Evolutionary conservation across 768 basidiomycete species (phyloP).

Genomic region (Lanmaoa rubissima): DNA sequence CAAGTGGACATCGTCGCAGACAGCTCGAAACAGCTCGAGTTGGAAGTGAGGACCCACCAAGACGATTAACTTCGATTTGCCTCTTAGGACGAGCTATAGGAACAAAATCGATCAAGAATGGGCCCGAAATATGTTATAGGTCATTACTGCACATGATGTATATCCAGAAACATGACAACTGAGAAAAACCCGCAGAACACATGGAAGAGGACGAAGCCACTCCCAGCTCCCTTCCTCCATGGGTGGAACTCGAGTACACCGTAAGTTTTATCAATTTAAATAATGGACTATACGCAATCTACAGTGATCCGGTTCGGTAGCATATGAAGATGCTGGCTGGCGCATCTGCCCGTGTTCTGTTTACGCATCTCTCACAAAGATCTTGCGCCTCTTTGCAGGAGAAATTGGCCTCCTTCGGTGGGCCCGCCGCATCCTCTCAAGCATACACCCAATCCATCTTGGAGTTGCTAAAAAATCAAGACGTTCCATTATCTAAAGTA

Average conservation of each 20-base stretch:
- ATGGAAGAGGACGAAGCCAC: conserved; percentile 92
- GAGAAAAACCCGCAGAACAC: conserved; percentile 56
- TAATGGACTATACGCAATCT: neutral
- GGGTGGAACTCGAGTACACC: conserved; percentile 92
- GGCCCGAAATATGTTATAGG: conserved; percentile 58
- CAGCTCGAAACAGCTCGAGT: neutral
- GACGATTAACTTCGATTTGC: neutral
- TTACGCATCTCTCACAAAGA: conserved; percentile 81
- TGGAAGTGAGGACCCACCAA: neutral
- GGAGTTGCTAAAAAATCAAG: conserved; percentile 12
- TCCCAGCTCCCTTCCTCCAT: conserved; percentile 69
- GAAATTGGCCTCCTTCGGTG: conserved; percentile 14
- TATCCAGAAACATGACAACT: neutral
- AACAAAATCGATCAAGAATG: conserved; percentile 31
- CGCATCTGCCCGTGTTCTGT: conserved; percentile 60
- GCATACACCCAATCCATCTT: conserved; percentile 25
- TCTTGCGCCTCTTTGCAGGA: conserved; percentile 55
- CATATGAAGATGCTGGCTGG: conserved; percentile 86
- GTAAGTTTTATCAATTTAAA: conserved; percentile 40
- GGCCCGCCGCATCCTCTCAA: conserved; percentile 19
- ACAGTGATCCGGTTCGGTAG: conserved; percentile 33
- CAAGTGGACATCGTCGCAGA: neutral
- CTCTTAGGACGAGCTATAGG: neutral
- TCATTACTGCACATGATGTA: conserved; percentile 20
- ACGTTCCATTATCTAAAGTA: conserved; percentile 54